These are phyloP conservation scores for Eucalyptus decipiens DNA, from an alignment of 345 rosid genomes.

Conservation along the genomic window DNA sequence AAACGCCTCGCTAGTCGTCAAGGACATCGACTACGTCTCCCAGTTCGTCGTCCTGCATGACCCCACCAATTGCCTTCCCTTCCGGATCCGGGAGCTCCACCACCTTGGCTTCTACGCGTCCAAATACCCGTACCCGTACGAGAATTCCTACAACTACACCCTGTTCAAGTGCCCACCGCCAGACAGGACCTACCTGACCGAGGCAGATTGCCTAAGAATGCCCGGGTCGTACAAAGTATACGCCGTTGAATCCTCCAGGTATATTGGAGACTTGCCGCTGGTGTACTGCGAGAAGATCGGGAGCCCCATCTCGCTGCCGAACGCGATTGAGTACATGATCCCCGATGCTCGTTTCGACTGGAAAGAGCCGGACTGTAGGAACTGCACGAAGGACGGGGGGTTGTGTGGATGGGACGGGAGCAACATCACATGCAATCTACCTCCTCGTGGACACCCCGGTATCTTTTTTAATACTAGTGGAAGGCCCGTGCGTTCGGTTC, in stretches of 20 bases:
- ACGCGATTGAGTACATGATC: fast-evolving
- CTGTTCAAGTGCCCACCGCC: not conserved
- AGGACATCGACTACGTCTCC: not conserved
- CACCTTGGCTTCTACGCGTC: not conserved
- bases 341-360: not conserved
- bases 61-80: not conserved
- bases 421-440: not conserved
- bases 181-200: not conserved
- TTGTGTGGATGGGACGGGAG: not conserved
- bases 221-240: not conserved
- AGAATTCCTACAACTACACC: not conserved
- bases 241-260: not conserved
- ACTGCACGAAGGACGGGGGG: not conserved
- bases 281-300: not conserved
- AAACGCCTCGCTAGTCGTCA: not conserved
- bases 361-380: not conserved
- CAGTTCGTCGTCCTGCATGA: not conserved
- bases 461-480: not conserved
- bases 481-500: not conserved
- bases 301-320: not conserved
- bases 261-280: not conserved
- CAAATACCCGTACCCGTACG: fast-evolving
- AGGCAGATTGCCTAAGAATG: not conserved
- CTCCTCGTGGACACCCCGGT: not conserved
- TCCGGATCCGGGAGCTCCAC: not conserved